A percentile compares a stretch with the other conserved stretches of the same genome.
Conservation (phyloP, 1,284 basidiomycete genomes). For the Ustilago bromivora region DNA sequence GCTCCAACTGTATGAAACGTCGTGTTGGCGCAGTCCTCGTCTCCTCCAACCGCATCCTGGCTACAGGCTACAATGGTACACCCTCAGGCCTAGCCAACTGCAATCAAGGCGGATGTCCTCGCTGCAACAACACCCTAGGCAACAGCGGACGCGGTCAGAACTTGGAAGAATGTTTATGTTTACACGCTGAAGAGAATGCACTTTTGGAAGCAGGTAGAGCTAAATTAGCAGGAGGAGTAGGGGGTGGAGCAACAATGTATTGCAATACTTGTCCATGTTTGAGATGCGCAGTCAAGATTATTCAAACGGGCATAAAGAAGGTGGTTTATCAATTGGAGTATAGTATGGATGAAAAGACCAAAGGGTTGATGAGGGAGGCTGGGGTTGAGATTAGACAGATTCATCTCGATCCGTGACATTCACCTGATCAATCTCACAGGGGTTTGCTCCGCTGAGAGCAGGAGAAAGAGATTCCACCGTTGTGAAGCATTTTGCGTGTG, state of each 20-base stretch:
- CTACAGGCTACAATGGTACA: conserved; percentile 99
- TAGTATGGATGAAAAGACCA: conserved; percentile 72
- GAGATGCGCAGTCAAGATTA: conserved; percentile 95
- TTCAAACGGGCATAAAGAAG: conserved; percentile 89
- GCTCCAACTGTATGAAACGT: conserved; percentile 82
- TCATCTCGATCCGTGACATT: conserved; percentile 30
- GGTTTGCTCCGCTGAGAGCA: too few species aligned
- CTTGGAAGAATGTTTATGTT: conserved; percentile 87
- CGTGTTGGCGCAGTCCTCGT: conserved; percentile 93
- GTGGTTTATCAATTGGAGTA: conserved; percentile 97
- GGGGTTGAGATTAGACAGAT: conserved; percentile 69
- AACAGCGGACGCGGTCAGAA: conserved; percentile 72
- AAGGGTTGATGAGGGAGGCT: conserved; percentile 69
- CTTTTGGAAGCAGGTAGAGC: conserved; percentile 84
- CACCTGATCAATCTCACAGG: neutral
- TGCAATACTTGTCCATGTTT: conserved; percentile 94
- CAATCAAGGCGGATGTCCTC: conserved; percentile 67
- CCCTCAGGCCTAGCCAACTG: conserved; percentile 80
- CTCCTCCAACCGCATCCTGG: conserved; percentile 82
- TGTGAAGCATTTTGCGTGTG: too few species aligned
- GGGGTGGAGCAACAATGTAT: conserved; percentile 82
- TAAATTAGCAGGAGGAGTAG: conserved; percentile 70
- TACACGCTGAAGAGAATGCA: conserved; percentile 99
- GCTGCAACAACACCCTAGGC: conserved; percentile 61
- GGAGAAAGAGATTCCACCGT: too few species aligned